phyloP scores from a whole-genome alignment of 2,329 filamentous ascomycete genomes.

The Colletotrichum kahawae region DNA sequence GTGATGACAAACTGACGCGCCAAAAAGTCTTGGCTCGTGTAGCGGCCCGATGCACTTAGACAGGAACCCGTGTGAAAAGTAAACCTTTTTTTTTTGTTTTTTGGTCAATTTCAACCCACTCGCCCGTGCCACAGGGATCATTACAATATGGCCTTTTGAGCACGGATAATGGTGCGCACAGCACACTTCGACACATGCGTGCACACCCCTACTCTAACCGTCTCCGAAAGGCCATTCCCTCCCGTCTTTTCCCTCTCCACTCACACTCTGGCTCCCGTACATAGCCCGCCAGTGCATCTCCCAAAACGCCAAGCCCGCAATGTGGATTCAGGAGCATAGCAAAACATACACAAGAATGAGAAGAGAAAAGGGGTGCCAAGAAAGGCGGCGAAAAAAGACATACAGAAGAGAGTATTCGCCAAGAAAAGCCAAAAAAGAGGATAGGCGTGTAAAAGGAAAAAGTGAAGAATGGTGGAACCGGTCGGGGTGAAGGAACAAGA shows the following conservation, averaged over 20 bases:
- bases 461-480: neutral
- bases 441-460: neutral
- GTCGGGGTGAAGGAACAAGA: neutral
- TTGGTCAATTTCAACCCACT: neutral
- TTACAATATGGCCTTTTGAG: neutral
- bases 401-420: neutral
- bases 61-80: neutral
- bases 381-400: neutral
- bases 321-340: neutral
- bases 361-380: neutral
- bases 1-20: neutral
- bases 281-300: neutral
- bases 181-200: neutral
- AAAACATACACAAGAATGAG: neutral
- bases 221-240: neutral
- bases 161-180: constrained; percentile 4
- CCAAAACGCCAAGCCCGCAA: constrained; percentile 18
- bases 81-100: neutral
- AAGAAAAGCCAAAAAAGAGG: neutral
- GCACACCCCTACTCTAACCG: neutral
- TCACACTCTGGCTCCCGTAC: neutral
- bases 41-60: neutral
- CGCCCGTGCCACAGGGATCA: neutral
- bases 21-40: neutral
- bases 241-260: neutral